A percentile compares a stretch with the other conserved stretches of the same genome.
Conservation (phyloP, 1,284 basidiomycete genomes). For the Tilletia indica region DNA sequence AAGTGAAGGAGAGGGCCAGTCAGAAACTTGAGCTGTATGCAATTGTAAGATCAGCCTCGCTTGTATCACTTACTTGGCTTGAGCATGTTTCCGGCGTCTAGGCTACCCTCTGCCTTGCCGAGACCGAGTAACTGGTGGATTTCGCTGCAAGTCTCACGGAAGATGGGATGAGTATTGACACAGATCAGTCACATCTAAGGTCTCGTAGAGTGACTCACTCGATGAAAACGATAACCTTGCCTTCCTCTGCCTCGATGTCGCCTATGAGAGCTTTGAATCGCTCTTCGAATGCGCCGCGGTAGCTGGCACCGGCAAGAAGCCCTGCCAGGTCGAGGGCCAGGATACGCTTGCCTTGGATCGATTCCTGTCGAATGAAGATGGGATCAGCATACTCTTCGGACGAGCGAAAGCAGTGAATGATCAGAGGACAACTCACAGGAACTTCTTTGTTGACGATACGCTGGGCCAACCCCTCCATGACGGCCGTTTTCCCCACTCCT, state of each 20-base stretch:
- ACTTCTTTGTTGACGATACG: constrained; percentile 86
- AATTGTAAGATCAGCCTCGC: constrained; percentile 69
- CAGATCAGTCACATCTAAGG: too few relatives aligned
- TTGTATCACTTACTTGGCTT: constrained; percentile 21
- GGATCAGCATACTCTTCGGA: neutral
- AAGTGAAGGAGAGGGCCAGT: constrained; percentile 57
- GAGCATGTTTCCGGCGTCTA: constrained; percentile 65
- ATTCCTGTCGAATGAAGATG: constrained; percentile 51
- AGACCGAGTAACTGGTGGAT: constrained; percentile 77
- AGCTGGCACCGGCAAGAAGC: constrained; percentile 80
- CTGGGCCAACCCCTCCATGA: constrained; percentile 84
- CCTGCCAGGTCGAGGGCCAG: constrained; percentile 71
- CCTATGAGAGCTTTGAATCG: constrained; percentile 81
- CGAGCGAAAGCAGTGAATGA: too few relatives aligned
- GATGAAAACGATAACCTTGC: constrained; percentile 72
- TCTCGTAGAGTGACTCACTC: constrained; percentile 58
- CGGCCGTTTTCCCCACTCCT: constrained; percentile 64
- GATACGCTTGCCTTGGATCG: constrained; percentile 57
- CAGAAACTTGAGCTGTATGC: constrained; percentile 65
- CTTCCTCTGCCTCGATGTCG: constrained; percentile 67
- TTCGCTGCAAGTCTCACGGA: constrained; percentile 59
- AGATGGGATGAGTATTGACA: neutral
- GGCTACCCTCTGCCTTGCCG: constrained; percentile 84
- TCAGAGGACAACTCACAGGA: constrained; percentile 58
- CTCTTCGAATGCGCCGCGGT: constrained; percentile 86